Conservation (phyloP, 2,329 filamentous ascomycete species). For the Meredithiella fracta region DNA sequence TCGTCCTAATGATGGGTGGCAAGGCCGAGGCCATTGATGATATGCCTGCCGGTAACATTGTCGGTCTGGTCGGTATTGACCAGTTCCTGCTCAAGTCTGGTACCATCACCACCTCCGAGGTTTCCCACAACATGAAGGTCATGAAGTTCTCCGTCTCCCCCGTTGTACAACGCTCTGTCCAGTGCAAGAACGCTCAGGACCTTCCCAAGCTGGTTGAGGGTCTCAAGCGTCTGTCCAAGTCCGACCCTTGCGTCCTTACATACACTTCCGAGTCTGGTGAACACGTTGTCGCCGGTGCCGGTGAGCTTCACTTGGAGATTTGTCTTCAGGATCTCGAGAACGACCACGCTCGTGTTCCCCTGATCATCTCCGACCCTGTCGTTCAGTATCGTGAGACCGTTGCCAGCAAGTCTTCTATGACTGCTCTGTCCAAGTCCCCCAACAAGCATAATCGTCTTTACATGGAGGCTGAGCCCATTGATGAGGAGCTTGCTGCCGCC, state of each 20-base stretch:
- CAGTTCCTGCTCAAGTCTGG: constrained; percentile 99
- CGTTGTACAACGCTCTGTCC: constrained; percentile 94
- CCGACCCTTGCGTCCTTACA: constrained; percentile 93
- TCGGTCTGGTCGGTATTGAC: constrained; percentile 97
- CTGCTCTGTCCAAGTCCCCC: constrained; percentile 95
- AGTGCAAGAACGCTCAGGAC: constrained; percentile 99
- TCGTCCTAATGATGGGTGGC: constrained; percentile 99
- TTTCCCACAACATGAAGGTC: constrained; percentile 99
- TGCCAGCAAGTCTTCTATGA: constrained; percentile 68
- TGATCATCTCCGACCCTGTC: constrained; percentile 95
- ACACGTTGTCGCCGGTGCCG: constrained; percentile 96
- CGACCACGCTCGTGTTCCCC: constrained; percentile 96
- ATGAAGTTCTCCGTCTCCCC: constrained; percentile 99
- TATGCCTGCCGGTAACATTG: constrained; percentile 98
- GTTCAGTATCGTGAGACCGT: constrained; percentile 99
- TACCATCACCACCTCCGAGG: constrained; percentile 93
- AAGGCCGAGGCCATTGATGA: constrained; percentile 98
- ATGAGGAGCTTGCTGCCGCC: constrained; percentile 76
- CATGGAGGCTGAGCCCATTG: constrained; percentile 77
- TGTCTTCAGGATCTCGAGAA: constrained; percentile 99
- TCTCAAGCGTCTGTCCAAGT: constrained; percentile 99
- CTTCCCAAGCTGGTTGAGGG: constrained; percentile 98
- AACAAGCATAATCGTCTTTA: constrained; percentile 99
- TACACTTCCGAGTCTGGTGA: constrained; percentile 83
- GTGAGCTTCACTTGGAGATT: constrained; percentile 99